phyloP scores from a whole-genome alignment of 2,329 filamentous ascomycete species.

The Fusarium sp. region DNA sequence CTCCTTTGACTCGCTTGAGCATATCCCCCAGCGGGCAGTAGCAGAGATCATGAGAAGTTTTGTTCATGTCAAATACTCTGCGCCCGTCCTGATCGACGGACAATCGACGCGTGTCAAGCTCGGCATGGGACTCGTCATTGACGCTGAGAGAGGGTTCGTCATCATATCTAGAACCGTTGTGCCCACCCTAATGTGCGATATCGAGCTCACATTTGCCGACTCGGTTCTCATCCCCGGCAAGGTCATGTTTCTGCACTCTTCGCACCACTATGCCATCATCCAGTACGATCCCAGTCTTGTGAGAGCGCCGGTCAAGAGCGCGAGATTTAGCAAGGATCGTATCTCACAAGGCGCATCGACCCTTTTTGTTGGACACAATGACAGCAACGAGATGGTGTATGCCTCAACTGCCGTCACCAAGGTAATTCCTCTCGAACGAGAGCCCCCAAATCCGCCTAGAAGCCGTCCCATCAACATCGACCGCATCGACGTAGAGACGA shows the following conservation, averaged over 20 bases:
- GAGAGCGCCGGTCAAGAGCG: constrained; percentile 88
- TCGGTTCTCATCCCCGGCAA: constrained; percentile 94
- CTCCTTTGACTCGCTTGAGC: constrained; percentile 89
- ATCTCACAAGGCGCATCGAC: constrained; percentile 94
- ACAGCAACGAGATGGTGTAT: constrained; percentile 91
- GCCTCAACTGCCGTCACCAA: constrained; percentile 95
- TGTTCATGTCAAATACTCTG: constrained; percentile 87
- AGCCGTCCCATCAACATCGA: constrained; percentile 96
- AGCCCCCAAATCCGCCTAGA: constrained; percentile 88
- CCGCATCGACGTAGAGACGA: constrained; percentile 95
- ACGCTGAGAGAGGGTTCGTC: constrained; percentile 93
- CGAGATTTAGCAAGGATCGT: constrained; percentile 78
- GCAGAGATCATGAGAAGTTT: constrained; percentile 94
- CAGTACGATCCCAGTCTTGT: constrained; percentile 94
- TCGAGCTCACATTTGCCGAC: constrained; percentile 95
- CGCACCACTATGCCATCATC: constrained; percentile 95
- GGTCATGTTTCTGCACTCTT: constrained; percentile 92
- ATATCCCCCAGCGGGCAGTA: constrained; percentile 84
- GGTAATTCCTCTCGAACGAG: constrained; percentile 92
- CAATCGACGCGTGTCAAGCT: constrained; percentile 71
- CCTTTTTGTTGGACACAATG: constrained; percentile 96
- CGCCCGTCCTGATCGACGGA: constrained; percentile 94
- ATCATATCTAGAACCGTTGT: constrained; percentile 93
- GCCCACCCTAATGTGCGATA: constrained; percentile 95
- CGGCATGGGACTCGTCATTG: constrained; percentile 93